These are phyloP conservation scores for Penicillium paradoxum DNA, from an alignment of 495 filamentous ascomycete species.

Conservation along the genomic window DNA sequence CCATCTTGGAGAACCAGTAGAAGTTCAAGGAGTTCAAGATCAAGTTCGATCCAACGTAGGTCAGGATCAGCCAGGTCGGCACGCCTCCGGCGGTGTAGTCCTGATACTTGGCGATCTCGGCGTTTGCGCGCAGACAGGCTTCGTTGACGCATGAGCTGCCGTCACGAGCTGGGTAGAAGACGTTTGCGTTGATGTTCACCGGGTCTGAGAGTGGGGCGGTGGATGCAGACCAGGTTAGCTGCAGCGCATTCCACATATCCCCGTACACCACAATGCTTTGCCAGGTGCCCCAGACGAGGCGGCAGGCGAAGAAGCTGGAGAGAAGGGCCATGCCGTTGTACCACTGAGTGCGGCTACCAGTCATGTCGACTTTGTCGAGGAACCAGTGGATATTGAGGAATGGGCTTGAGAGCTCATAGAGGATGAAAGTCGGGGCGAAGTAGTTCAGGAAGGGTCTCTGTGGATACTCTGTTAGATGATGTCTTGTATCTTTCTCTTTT, in stretches of 20 bases:
- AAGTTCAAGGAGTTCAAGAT: slow-evolving; percentile 84
- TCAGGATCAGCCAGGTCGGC: slow-evolving; percentile 73
- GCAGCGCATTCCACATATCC: slow-evolving; percentile 69
- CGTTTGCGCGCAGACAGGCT: slow-evolving; percentile 32
- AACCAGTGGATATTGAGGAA: slow-evolving; percentile 99
- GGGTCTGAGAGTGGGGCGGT: slow-evolving; percentile 22
- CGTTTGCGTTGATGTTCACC: slow-evolving; percentile 30
- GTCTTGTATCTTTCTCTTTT: neutral
- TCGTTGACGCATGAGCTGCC: slow-evolving; percentile 32
- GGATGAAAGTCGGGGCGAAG: slow-evolving; percentile 86
- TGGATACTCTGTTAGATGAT: neutral
- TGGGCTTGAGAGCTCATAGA: slow-evolving; percentile 93
- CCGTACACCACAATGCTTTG: slow-evolving; percentile 69
- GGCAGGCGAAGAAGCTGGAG: slow-evolving; percentile 76
- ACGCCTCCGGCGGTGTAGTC: slow-evolving; percentile 45
- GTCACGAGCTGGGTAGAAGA: slow-evolving; percentile 32
- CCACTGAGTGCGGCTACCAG: slow-evolving; percentile 73
- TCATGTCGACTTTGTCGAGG: slow-evolving; percentile 94
- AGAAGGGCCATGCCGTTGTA: slow-evolving; percentile 72
- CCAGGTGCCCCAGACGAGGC: slow-evolving; percentile 88
- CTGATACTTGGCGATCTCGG: slow-evolving; percentile 50
- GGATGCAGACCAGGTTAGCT: slow-evolving; percentile 36
- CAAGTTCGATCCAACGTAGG: slow-evolving; percentile 74
- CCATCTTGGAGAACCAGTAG: slow-evolving; percentile 97
- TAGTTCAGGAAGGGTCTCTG: slow-evolving; percentile 92